Evolutionary conservation across 176 grass and related monocot species (phyloP).

Genomic region (Oryza brachyantha): DNA sequence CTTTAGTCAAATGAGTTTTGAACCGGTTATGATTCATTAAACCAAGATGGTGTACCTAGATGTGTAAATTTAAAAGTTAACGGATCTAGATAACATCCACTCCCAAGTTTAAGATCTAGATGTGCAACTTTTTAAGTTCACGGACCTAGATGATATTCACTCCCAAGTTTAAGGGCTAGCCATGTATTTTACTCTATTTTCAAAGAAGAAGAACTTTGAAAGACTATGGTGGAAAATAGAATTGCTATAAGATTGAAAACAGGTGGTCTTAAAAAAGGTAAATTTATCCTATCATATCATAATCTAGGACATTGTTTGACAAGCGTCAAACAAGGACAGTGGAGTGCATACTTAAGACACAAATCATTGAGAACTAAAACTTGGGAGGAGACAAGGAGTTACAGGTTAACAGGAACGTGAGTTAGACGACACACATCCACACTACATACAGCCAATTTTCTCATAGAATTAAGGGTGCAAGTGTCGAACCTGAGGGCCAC

Average conservation of each 20-base stretch:
- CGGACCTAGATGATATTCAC: no score
- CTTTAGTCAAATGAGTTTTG: no score
- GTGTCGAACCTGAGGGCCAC: slow-evolving; percentile 79
- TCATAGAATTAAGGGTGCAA: slow-evolving; percentile 1
- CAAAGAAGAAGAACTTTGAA: neutral
- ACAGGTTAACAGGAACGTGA: neutral
- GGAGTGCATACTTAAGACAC: neutral
- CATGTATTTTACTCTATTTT: no score
- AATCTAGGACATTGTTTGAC: neutral
- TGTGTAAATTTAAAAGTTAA: no score
- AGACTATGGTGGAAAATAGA: neutral
- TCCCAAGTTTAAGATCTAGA: no score
- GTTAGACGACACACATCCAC: neutral
- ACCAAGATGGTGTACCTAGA: no score
- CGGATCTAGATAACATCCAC: no score
- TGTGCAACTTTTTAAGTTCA: no score
- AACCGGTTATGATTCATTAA: no score
- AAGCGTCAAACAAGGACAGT: neutral
- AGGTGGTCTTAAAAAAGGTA: neutral
- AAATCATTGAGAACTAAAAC: neutral
- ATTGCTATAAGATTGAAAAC: neutral
- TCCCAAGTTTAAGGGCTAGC: no score
- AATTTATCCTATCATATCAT: neutral
- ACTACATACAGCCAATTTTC: neutral
- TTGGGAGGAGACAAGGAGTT: neutral